A percentile compares a stretch with the other conserved stretches of the same genome.
Evolutionary conservation across 768 basidiomycete genomes (phyloP).

Genomic region (Chalciporus piperatus): DNA sequence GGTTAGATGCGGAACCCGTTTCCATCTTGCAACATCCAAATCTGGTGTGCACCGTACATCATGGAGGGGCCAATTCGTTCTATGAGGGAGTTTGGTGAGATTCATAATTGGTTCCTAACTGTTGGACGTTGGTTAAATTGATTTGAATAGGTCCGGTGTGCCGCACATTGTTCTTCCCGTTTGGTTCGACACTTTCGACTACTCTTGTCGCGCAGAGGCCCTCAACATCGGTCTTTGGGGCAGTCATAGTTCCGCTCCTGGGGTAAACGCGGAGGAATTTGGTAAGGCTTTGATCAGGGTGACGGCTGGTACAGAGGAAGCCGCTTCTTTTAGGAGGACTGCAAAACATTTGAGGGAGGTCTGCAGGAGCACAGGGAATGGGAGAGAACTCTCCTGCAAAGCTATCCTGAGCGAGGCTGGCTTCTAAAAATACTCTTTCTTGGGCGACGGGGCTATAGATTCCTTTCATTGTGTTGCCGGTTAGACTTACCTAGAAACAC

Average conservation of each 20-base stretch:
- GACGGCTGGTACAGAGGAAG: slow-evolving; percentile 3
- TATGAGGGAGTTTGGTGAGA: too few relatives aligned
- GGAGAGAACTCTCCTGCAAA: neutral
- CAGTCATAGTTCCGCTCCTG: neutral
- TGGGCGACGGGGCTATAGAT: too few relatives aligned
- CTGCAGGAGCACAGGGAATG: neutral
- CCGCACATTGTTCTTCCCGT: slow-evolving; percentile 11
- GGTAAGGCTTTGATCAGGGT: slow-evolving; percentile 4
- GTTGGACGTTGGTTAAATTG: too few relatives aligned
- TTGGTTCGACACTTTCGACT: slow-evolving; percentile 13
- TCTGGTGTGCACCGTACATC: too few relatives aligned
- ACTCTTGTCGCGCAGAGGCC: neutral
- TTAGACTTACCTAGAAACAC: too few relatives aligned
- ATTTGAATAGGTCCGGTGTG: slow-evolving; percentile 8
- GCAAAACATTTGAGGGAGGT: slow-evolving; percentile 1
- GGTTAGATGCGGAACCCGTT: slow-evolving; percentile 11
- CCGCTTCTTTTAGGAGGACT: neutral
- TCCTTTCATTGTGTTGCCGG: too few relatives aligned
- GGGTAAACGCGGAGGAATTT: slow-evolving; percentile 1
- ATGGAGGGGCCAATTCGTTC: too few relatives aligned
- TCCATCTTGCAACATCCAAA: slow-evolving; percentile 3
- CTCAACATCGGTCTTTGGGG: slow-evolving; percentile 5
- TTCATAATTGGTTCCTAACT: too few relatives aligned
- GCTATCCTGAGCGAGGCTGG: neutral
- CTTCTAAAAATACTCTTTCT: neutral